Base-by-base conservation (phyloP, 345 rosid genomes). In the Moringa oleifera region DNA sequence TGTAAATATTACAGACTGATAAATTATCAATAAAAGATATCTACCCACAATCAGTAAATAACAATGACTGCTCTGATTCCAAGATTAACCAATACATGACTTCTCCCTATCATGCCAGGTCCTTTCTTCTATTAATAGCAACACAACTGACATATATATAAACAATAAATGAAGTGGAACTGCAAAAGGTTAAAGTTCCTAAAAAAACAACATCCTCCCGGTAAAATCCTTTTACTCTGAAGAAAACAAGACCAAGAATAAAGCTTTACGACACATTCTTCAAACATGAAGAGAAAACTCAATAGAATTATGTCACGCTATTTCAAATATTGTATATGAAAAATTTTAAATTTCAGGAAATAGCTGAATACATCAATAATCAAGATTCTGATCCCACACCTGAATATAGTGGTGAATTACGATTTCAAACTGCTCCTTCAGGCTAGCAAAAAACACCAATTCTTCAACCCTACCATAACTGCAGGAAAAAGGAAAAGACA, bases 391-490 rank as follows among this genome's bases (percentile, higher is more conserved):
- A n/a, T n/a, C n/a, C n/a, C n/a, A n/a, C n/a, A 94, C 99, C 99
- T 94, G 97, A 63, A 94, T 82, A 66, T 90, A 82, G 71, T 90
- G 81, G 71, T 90, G 95, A 68, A 94, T 73, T 18, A 94, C 97
- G 75, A 90, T 88, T 67, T 88, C 99, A 67, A 88, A 81, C 65
- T 87, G 99, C 79, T 80, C 97, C 85, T 90, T 90, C 75, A 94
- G 77, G 75, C 83, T 81, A 68, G 97, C 99, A 82, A 88, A 94
- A 82, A 83, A 94, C 55, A 94, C 97, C 68, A 94, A 75, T 68
- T 94, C 99, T 77, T 94, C 97, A 56, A 90, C 99, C 67, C 97
- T 80, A 20, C 99, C 97, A 63, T 88, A 90, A 71, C 99, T 94
- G 85, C 85, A 82, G 69, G 51, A 61, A 60, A 46, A 80, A 70